Conservation (phyloP, 345 rosid genomes). For the Eucalyptus caleyi region DNA sequence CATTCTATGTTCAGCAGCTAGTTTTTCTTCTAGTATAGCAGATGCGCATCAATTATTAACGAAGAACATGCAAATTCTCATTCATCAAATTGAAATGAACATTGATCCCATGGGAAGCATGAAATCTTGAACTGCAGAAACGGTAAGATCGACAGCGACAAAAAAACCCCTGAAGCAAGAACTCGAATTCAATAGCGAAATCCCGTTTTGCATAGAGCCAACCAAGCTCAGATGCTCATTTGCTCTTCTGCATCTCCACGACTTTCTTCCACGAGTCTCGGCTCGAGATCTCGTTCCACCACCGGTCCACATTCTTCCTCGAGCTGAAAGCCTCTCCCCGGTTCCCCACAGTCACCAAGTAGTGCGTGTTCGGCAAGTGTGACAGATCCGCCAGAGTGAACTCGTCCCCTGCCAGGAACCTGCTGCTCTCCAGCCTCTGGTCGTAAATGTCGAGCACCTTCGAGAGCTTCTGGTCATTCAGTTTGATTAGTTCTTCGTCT, state of each 20-base stretch:
- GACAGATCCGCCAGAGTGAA: constrained; percentile 67
- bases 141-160: neutral
- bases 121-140: neutral
- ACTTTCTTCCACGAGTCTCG: constrained; percentile 71
- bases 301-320: constrained; percentile 48
- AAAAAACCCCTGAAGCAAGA: neutral
- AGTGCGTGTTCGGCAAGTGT: constrained; percentile 45
- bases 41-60: neutral
- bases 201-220: neutral
- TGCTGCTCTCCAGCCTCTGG: constrained; percentile 33
- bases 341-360: constrained; percentile 23
- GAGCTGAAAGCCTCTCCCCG: constrained; percentile 29
- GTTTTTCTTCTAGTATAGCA: neutral
- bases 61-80: neutral
- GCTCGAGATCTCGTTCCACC: constrained; percentile 65
- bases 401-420: constrained; percentile 56
- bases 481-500: constrained; percentile 24
- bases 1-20: neutral
- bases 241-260: constrained; percentile 30
- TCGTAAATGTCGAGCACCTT: constrained; percentile 61
- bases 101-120: neutral
- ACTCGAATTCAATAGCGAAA: neutral
- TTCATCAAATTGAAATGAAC: neutral
- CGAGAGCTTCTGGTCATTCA: constrained; percentile 32
- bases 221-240: neutral